phyloP scores from a whole-genome alignment of 116 monocot genomes.

The Phalaenopsis hybrid region DNA sequence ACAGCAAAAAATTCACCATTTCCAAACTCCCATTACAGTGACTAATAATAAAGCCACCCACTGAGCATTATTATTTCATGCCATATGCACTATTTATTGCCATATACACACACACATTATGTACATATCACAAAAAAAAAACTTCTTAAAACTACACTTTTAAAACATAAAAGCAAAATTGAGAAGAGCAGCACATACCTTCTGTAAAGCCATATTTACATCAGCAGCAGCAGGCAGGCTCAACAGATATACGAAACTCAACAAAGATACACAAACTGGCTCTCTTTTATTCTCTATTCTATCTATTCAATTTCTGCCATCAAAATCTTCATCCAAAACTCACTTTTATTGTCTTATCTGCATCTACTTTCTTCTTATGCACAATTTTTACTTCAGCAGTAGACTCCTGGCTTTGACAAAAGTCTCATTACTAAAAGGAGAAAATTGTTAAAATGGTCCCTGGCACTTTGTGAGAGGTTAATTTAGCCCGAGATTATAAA shows the following conservation, averaged over 20 bases:
- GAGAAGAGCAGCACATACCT: neutral
- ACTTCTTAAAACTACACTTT: neutral
- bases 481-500: too few relatives aligned
- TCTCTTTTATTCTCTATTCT: neutral
- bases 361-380: neutral
- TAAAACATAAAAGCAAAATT: neutral
- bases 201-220: neutral
- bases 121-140: neutral
- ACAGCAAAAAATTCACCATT: too few relatives aligned
- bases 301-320: neutral
- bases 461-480: too few relatives aligned
- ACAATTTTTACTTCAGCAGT: neutral
- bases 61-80: too few relatives aligned
- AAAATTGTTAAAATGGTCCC: too few relatives aligned
- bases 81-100: neutral
- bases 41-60: too few relatives aligned
- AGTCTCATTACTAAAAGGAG: too few relatives aligned
- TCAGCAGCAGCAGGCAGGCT: neutral
- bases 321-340: neutral
- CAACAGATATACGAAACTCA: neutral
- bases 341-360: neutral
- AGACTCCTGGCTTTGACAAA: neutral
- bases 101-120: neutral
- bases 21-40: too few relatives aligned
- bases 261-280: neutral